Base-by-base conservation (phyloP, 352 stramenopile species). In the Blastocystis hominis region DNA sequence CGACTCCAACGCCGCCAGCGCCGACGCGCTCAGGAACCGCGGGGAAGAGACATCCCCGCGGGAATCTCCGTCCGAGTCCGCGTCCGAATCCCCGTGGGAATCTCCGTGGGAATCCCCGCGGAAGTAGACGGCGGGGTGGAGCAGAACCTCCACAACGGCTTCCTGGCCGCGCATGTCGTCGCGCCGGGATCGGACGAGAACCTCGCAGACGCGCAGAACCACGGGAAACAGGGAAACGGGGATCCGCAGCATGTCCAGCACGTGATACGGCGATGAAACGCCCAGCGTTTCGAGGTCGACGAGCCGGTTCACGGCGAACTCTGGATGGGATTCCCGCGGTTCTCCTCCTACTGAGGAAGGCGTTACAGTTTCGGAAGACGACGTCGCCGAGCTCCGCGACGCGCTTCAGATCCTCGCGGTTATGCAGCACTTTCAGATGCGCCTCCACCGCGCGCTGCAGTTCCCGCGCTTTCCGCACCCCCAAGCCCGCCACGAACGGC, bases 291-390 rank as follows among this genome's bases (percentile, higher is more conserved):
- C 55, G 6, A 84, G 13, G 46, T 84, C 62, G 15, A 61, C 55
- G 50, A 84, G 36, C 9, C 72, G 72, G 38, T 61, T 56, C 24
- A 84, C 72, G 3, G 72, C 72, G 46, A 84, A 84, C n/a, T 61
- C 72, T 84, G 47, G 2, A 34, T 84, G 13, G 53, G 20, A 54
- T 6, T 30, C 24, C 24, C 24, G 24, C 13, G 46, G 24, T 40
- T 15, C 30, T n/a, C 2, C n/a, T 7, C 10, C 13, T 64, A 84
- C 72, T 56, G 20, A 84, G 30, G 50, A 84, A 84, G 10, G 50
- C 72, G n/a, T 84, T 84, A 40, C 72, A 84, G 38, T 84, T 84
- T 36, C 50, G 53, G 44, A 84, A 84, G 50, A 84, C 72, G 9
- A 66, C 47, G 44, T 84, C 72, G 36, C 72, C 72, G 13, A 84